Base-by-base conservation (phyloP, 768 basidiomycete species). In the Lentinula detonsa region DNA sequence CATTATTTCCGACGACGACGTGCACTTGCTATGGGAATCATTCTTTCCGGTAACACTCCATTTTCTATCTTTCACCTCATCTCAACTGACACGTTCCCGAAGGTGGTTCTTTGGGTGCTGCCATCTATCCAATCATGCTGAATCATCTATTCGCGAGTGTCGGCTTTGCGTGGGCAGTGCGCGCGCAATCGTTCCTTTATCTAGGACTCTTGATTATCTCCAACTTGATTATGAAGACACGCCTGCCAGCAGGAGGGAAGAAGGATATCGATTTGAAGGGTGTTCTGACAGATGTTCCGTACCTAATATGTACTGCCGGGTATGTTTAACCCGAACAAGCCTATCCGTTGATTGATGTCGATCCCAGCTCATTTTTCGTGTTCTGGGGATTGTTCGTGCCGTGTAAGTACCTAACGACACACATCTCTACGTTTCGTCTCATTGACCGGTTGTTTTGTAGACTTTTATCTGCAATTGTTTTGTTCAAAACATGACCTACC, bases 1-100 rank as follows among this genome's bases (percentile, higher is more conserved):
- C 77, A 78, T 39, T 76, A 79, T 67, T 81, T 81, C 53, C 56
- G 66, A n/a, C 68, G 67, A 54, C 68, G 70, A 13, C 70, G 79
- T 40, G 66, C 76, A 5, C 57, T 76, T 4, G 76, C 79, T 15
- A 77, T 79, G 68, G 77, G 79, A 10, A 65, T 82, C 54, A 72
- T 73, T 34, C 69, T 74, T 0, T 70, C 71, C 23, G 78, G 80
- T 43, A 15, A 49, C 5, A 10, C n/a, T 35, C n/a, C 28, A 39
- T 7, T 50, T 18, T 9, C 13, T 9, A 23, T 23, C 13, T 2
- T 58, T 48, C 34, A 2, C 11, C 31, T 50, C 28, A n/a, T 37
- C 15, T 46, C 40, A 10, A 18, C 34, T 48, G 15, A 42, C 13
- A 45, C 31, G 1, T 58, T 48, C 21, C 9, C 2, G 2, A 65